Base-by-base conservation (phyloP, 2,329 filamentous ascomycete genomes). In the Aspergillus tanneri region DNA sequence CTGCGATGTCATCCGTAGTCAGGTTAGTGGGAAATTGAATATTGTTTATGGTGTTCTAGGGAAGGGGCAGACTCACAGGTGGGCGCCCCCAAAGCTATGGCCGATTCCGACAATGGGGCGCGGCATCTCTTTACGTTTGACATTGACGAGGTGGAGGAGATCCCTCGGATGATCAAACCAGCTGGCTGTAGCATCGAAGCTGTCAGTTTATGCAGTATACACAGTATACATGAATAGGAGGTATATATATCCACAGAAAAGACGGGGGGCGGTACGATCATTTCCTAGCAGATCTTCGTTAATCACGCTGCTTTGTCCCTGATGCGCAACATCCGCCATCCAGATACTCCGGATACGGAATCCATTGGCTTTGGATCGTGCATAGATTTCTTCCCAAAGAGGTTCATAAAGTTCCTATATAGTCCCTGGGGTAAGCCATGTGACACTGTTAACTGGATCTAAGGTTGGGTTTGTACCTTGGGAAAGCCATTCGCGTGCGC, bases 401-500 rank as follows among this genome's bases (percentile, higher is more conserved):
- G 92, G 88, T 62, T 96, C 91, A 64, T 96, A 96, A 2, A 96
- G 72, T 75, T 97, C 92, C 87, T 90, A 54, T 11, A 14, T 3
- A 9, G 32, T 28, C 12, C 5, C 48, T 60, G 27, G 57, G 49
- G 6, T 28, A 23, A 19, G 28, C 19, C 14, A 30, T 24, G 14
- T 12, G n/a, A 18, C 25, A 12, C n/a, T 24, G 7, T 18, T 14
- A 12, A 30, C 22, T 36, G 14, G 12, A 40, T 19, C 19, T 16
- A 22, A 6, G 34, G 12, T n/a, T 23, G 18, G 21, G 10, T 22
- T 11, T 52, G 45, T 67, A 88, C 88, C 79, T 96, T 97, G 9
- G 89, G 87, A 58, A 96, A 96, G 9, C 86, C 92, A 73, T 96
- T 96, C 41, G 90, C 92, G 71, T 96, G 91, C 4, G 86, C 86